These are phyloP conservation scores for Corymbia calophylla DNA, from an alignment of 441 rosid species.

Conservation along the genomic window DNA sequence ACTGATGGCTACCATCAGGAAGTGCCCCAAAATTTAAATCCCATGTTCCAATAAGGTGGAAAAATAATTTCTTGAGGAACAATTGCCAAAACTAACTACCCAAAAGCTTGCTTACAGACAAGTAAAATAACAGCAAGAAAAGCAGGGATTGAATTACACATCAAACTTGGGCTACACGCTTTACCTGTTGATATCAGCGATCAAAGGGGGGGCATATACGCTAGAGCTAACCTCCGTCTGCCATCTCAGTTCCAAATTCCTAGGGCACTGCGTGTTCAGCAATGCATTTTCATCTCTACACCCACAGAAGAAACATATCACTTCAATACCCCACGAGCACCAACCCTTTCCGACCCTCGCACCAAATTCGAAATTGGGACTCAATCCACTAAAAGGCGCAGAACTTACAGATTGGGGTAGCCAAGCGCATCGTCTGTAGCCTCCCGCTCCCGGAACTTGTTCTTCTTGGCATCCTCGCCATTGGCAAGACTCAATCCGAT, in stretches of 20 bases:
- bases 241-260: slow-evolving; percentile 93
- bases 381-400: background rate
- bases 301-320: slow-evolving; percentile 1
- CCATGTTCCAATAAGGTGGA: background rate
- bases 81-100: background rate
- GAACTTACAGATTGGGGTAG: slow-evolving; percentile 65
- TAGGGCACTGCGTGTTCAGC: slow-evolving; percentile 92
- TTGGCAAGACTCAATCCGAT: slow-evolving; percentile 11
- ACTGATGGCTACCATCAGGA: background rate
- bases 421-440: slow-evolving; percentile 79
- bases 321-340: background rate
- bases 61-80: background rate
- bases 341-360: background rate
- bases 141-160: background rate
- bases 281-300: slow-evolving; percentile 87
- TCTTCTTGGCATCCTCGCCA: slow-evolving; percentile 35
- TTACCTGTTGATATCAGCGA: slow-evolving; percentile 96
- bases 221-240: slow-evolving; percentile 99
- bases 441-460: slow-evolving; percentile 75
- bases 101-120: background rate
- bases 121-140: background rate
- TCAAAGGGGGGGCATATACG: slow-evolving; percentile 87
- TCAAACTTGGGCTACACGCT: background rate
- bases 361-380: background rate
- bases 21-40: background rate